Conservation (phyloP, 2,329 filamentous ascomycete species). For the Kalmusia sp. region DNA sequence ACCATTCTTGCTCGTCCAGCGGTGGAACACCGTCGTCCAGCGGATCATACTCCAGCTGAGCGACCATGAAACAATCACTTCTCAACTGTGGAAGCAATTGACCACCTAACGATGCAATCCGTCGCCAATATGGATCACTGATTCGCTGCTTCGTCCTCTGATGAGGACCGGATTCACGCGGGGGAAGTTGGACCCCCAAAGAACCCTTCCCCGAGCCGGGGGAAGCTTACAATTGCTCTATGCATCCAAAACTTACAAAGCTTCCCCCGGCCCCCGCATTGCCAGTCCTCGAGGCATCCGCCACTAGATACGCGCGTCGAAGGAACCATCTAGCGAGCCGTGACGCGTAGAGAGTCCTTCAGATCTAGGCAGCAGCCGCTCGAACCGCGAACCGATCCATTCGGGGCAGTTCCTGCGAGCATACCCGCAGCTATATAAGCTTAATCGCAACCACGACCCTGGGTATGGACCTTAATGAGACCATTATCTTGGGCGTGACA, state of each 20-base stretch:
- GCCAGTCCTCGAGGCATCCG: not conserved
- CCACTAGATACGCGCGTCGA: constrained; percentile 1
- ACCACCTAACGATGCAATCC: not conserved
- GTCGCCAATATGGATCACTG: not conserved
- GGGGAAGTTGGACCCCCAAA: not conserved
- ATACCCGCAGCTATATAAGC: not conserved
- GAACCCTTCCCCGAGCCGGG: not conserved
- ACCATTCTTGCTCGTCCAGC: constrained; percentile 20
- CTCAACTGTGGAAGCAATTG: not conserved
- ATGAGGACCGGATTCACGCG: not conserved
- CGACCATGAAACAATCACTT: not conserved
- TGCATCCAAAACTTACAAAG: not conserved
- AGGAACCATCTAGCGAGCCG: constrained; percentile 1
- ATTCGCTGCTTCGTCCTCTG: not conserved
- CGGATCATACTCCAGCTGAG: constrained; percentile 9
- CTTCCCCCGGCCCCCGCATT: not conserved
- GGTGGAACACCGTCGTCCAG: constrained; percentile 19
- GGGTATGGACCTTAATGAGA: not conserved
- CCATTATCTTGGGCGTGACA: not conserved
- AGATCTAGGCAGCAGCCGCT: not conserved
- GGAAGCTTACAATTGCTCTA: not conserved
- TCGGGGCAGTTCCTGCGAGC: not conserved
- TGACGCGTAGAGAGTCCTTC: not conserved
- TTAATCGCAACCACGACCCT: not conserved
- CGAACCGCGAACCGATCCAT: not conserved